Base-by-base conservation (phyloP, 2,329 filamentous ascomycete species). In the Aspergillus fumigatus region DNA sequence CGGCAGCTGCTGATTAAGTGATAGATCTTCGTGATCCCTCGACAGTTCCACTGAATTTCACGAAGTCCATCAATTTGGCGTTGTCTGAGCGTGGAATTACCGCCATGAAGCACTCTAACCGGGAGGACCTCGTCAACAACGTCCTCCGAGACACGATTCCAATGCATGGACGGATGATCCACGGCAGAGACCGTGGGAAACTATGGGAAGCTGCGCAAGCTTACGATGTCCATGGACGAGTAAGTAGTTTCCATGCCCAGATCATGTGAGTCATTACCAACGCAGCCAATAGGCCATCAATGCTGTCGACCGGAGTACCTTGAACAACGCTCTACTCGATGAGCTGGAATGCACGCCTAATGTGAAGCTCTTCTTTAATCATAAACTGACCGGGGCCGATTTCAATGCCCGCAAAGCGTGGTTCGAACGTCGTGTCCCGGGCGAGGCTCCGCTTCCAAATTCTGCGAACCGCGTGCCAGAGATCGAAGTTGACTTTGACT, bases 91-190 rank as follows among this genome's bases (percentile, higher is more conserved):
- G 94, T 57, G 94, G 94, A 32, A 92, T 97, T 72, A 89, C 94
- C 72, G 90, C 93, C 23, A 87, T 99, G 75, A 83, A 84, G 52
- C 80, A 89, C 65, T 85, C 89, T 1, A 84, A 85, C 26, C 82
- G 86, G 32, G 76, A 84, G 3, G 82, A 80, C 3, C 82, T 97
- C 38, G 78, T 96, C 32, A 82, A 92, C 11, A 81, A 86, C 64
- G 85, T 97, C 32, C 81, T 96, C 66, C 79, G 78, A 1, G 84
- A 88, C 52, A 93, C 92, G 0, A 91, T 97, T 58, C 92, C 93
- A 10, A 97, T 99, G 92, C 81, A 88, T 71, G 94, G 92, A 11
- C 90, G 94, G 26, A 99, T 99, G 94, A 95, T 99, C 61, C 94
- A 99, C 70, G 86, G 90, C 35, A 80, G 79, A 65, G 79, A 80